Evolutionary conservation across 805 yeast genomes (phyloP).

Genomic region (Schwanniomyces occidentalis): DNA sequence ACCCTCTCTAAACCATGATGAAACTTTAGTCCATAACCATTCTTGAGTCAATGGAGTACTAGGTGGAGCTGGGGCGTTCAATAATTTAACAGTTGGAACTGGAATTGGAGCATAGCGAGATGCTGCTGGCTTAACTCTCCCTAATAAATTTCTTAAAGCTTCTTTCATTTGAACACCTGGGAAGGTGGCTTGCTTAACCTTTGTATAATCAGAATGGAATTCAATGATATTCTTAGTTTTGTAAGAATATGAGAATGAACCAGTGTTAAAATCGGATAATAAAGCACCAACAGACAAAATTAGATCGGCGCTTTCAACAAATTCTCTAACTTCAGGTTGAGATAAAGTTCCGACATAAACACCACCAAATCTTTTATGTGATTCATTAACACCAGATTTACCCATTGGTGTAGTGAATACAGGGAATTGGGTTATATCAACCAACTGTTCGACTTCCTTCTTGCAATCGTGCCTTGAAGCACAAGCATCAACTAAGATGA

Average conservation of each 20-base stretch:
- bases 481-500: constrained; percentile 84
- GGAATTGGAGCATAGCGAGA: constrained; percentile 48
- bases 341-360: constrained; percentile 85
- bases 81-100: constrained; percentile 49
- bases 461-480: constrained; percentile 74
- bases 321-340: constrained; percentile 65
- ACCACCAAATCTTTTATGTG: constrained; percentile 74
- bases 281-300: constrained; percentile 79
- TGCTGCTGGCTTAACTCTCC: constrained; percentile 19
- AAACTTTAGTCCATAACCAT: constrained; percentile 61
- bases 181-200: constrained; percentile 67
- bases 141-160: constrained; percentile 27
- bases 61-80: constrained; percentile 33
- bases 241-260: constrained; percentile 77
- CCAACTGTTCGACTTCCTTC: constrained; percentile 61
- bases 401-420: constrained; percentile 91
- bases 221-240: constrained; percentile 74
- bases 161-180: constrained; percentile 72
- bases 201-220: constrained; percentile 76
- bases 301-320: constrained; percentile 74
- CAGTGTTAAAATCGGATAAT: constrained; percentile 87
- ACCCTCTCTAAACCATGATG: constrained; percentile 58
- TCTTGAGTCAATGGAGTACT: constrained; percentile 48
- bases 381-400: constrained; percentile 75
- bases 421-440: constrained; percentile 72